Evolutionary conservation across 148 eudicot genomes (phyloP).

Genomic region (Rhododendron henanense): DNA sequence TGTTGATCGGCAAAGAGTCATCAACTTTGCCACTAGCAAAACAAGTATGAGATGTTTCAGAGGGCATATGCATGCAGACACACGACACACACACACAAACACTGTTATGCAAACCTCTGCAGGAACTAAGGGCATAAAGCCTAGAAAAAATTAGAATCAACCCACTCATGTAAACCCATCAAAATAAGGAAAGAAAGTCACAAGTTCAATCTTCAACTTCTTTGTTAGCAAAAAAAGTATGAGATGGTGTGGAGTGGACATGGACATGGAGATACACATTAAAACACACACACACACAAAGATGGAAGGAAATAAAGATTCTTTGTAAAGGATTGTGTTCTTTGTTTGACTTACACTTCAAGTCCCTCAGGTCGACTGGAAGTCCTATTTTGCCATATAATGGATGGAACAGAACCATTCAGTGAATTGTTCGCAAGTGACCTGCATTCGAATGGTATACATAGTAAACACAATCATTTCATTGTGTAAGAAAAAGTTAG

Average conservation of each 20-base stretch:
- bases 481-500: neutral
- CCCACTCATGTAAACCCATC: neutral
- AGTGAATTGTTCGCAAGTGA: slow-evolving; percentile 47
- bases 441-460: slow-evolving; percentile 35
- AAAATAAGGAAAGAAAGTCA: neutral
- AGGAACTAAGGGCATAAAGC: slow-evolving; percentile 6
- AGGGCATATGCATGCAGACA: neutral
- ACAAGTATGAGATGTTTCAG: neutral
- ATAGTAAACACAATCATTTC: neutral
- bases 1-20: neutral
- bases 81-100: neutral
- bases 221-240: slow-evolving; percentile 4
- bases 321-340: neutral
- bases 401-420: slow-evolving; percentile 56
- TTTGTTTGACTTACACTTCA: slow-evolving; percentile 44
- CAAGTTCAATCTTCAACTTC: neutral
- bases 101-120: slow-evolving; percentile 44
- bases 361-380: slow-evolving; percentile 30
- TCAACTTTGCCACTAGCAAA: neutral
- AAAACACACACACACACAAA: neutral
- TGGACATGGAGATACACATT: neutral
- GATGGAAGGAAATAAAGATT: neutral
- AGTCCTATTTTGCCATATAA: slow-evolving; percentile 52
- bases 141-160: neutral
- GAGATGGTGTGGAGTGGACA: neutral